Base-by-base conservation (phyloP, 1,139 yeast genomes). In the Neolecta irregularis region DNA sequence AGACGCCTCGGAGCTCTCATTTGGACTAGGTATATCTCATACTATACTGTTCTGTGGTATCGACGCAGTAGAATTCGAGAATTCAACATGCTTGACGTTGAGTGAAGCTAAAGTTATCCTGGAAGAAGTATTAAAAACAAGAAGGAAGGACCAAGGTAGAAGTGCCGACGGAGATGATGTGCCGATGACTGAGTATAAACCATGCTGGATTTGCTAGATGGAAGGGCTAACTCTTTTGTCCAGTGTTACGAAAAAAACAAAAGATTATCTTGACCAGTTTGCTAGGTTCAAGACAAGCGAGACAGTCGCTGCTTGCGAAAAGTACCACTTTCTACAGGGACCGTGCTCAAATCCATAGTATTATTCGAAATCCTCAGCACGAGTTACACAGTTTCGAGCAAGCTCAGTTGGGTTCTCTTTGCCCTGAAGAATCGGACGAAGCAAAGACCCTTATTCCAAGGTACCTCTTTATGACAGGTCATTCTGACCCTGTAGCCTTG, bases 351-450 rank as follows among this genome's bases (percentile, higher is more conserved):
- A 13, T n/a, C 11, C n/a, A 29, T 19, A 39, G 33, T 21, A 23
- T 39, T 11, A 24, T 33, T 11, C 33, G 36, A 17, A 33, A 28
- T 8, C 30, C 33, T 7, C 21, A 28, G 7, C 31, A 23, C 35
- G 74, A 74, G 24, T 61, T 88, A 49, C 98, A 88, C 60, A 96
- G 98, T 2, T 91, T 88, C 55, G 99, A 88, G 58, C 65, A 81
- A 38, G 94, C 98, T 0, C 98, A 88, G 57, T 64, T 88, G 37
- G 94, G 96, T 1, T 80, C 93, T 2, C 64, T 88, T 45, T 81
- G 91, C 29, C 85, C 95, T 57, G 98, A 88, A 53, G 96, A 88
- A 47, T 85, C 93, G 5, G 98, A 88, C 52, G 99, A 88, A 61
- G 96, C 96, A 22, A 80, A 83, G 57, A 80, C 94, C 19, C 64